Conservation (phyloP, 345 rosid species). For the Hirschfeldia incana region DNA sequence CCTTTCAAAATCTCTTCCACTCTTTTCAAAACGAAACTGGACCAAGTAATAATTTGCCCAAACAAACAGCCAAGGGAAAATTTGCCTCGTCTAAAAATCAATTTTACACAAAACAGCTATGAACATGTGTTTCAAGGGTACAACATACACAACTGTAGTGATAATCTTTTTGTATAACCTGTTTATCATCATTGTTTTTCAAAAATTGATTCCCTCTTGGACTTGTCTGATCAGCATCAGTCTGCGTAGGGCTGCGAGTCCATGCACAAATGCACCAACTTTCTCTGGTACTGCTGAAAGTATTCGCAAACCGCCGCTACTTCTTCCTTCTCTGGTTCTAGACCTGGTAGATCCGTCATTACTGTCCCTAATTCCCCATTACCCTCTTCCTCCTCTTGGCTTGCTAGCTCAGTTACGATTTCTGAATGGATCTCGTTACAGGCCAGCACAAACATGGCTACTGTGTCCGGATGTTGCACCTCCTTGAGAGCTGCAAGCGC, state of each 20-base stretch:
- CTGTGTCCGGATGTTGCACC: slow-evolving; percentile 84
- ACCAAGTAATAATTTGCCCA: not conserved
- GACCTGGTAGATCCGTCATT: slow-evolving; percentile 53
- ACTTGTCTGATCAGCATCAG: slow-evolving; percentile 46
- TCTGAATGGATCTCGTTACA: slow-evolving; percentile 74
- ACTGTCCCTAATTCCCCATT: slow-evolving; percentile 32
- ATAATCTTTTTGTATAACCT: slow-evolving; percentile 3
- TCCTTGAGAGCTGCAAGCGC: slow-evolving; percentile 85
- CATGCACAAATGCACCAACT: slow-evolving; percentile 91
- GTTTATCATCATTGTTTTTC: not conserved
- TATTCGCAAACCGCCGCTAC: slow-evolving; percentile 77
- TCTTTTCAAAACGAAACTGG: too few species aligned
- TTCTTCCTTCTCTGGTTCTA: slow-evolving; percentile 72
- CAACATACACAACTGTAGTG: slow-evolving; percentile 16
- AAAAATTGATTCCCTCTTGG: not conserved
- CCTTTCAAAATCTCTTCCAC: too few species aligned
- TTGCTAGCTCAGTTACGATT: slow-evolving; percentile 42
- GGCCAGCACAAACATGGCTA: slow-evolving; percentile 92
- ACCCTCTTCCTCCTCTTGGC: slow-evolving; percentile 41
- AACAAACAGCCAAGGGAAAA: not conserved
- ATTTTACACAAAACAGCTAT: slow-evolving; percentile 27
- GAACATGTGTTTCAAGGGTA: slow-evolving; percentile 10
- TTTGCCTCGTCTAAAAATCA: not conserved
- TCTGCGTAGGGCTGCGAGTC: slow-evolving; percentile 74
- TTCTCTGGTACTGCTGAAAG: slow-evolving; percentile 86